These are phyloP conservation scores for Aspergillus kassunensis DNA, from an alignment of 495 filamentous ascomycete genomes.

Conservation along the genomic window DNA sequence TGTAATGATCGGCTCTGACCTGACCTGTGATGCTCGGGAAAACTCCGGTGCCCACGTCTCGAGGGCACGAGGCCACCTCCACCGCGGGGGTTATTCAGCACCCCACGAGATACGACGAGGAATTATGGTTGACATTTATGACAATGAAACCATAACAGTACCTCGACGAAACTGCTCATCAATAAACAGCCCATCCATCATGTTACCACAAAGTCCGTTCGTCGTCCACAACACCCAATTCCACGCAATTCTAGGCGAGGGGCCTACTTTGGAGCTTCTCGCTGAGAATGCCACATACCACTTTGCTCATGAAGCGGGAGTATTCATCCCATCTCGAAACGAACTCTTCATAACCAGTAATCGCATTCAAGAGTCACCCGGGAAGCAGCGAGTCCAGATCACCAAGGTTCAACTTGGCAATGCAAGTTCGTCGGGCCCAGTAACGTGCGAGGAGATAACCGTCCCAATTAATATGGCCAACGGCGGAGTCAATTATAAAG, in stretches of 20 bases:
- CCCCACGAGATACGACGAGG: neutral
- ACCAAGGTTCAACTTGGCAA: slow-evolving; percentile 27
- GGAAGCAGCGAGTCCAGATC: slow-evolving; percentile 29
- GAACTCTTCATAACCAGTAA: slow-evolving; percentile 59
- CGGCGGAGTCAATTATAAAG: slow-evolving; percentile 47
- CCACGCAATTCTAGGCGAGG: slow-evolving; percentile 28
- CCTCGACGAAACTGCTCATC: neutral
- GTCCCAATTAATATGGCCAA: slow-evolving; percentile 51
- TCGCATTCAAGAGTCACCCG: slow-evolving; percentile 13
- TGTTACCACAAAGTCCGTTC: slow-evolving; percentile 17
- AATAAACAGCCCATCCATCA: neutral
- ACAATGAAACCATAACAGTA: too few relatives aligned
- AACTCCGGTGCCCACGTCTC: neutral
- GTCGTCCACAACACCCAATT: slow-evolving; percentile 15
- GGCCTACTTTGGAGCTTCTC: slow-evolving; percentile 29
- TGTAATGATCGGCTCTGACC: neutral
- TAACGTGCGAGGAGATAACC: slow-evolving; percentile 22
- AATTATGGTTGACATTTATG: too few relatives aligned
- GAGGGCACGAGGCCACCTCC: neutral
- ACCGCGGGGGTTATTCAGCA: neutral
- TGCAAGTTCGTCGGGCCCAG: slow-evolving; percentile 5
- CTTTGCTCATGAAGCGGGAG: slow-evolving; percentile 60
- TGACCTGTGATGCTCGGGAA: neutral
- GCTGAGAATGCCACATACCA: slow-evolving; percentile 32
- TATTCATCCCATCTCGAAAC: slow-evolving; percentile 39